A percentile compares a stretch with the other conserved stretches of the same genome.
Conservation (phyloP, 345 rosid species). For the Eucalyptus cladocalyx region DNA sequence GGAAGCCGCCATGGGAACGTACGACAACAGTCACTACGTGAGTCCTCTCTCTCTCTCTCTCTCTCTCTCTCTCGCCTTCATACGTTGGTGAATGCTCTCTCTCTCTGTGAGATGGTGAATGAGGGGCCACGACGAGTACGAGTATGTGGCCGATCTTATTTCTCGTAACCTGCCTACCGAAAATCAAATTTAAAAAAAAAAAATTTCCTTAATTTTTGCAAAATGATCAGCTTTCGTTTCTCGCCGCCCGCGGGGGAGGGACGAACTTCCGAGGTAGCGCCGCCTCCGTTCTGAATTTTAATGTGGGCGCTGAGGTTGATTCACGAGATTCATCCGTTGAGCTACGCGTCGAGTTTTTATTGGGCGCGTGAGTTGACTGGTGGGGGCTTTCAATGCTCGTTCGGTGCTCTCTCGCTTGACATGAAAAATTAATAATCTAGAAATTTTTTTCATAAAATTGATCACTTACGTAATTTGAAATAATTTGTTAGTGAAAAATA, state of each 20-base stretch:
- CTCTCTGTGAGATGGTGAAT: too few species aligned
- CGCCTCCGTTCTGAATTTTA: not conserved
- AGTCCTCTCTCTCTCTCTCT: not conserved
- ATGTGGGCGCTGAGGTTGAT: not conserved
- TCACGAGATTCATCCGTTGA: not conserved
- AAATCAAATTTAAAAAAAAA: too few species aligned
- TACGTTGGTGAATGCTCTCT: not conserved
- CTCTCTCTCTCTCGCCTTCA: not conserved
- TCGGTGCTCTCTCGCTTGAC: not conserved
- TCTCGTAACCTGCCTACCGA: too few species aligned
- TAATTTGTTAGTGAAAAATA: too few species aligned
- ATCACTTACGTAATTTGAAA: too few species aligned
- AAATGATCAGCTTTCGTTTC: not conserved
- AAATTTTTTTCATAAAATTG: rapidly evolving
- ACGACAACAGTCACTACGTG: not conserved
- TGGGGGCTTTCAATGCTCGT: not conserved
- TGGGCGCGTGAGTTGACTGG: not conserved
- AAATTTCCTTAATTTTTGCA: not conserved
- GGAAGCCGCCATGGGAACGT: not conserved
- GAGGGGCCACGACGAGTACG: too few species aligned
- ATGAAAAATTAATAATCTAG: too few species aligned
- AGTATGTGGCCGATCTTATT: not conserved
- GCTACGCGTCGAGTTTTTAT: not conserved
- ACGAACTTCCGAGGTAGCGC: not conserved
- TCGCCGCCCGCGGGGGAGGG: not conserved